Evolutionary conservation across 768 basidiomycete species (phyloP).

Genomic region (Lyophyllum shimeji): DNA sequence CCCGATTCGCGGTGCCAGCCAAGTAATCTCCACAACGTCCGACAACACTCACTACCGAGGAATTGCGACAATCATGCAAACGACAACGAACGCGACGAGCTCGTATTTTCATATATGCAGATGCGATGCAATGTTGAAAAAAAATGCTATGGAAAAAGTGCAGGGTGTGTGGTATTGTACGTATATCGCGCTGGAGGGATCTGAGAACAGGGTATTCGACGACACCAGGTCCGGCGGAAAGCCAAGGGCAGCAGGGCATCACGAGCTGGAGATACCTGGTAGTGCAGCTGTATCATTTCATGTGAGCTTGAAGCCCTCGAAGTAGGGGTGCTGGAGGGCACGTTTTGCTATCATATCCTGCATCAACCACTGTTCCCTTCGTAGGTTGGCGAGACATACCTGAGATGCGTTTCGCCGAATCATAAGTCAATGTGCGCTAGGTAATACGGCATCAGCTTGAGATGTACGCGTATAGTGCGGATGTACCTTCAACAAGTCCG

Average conservation of each 20-base stretch:
- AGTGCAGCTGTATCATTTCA: neutral
- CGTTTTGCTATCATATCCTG: conserved; percentile 56
- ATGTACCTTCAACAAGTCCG: conserved; percentile 73
- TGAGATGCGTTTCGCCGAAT: conserved; percentile 90
- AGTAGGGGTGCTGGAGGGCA: conserved; percentile 50
- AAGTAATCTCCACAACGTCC: too few species aligned
- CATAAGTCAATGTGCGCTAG: conserved; percentile 78
- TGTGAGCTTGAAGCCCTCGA: conserved; percentile 38
- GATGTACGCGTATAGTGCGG: neutral
- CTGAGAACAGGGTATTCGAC: too few species aligned
- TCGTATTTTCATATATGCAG: neutral
- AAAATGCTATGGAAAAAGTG: conserved; percentile 2
- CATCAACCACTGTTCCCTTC: conserved; percentile 32
- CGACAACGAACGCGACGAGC: neutral
- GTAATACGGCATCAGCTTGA: neutral
- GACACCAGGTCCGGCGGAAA: too few species aligned
- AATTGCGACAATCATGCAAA: neutral
- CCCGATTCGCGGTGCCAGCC: too few species aligned
- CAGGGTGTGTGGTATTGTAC: conserved; percentile 6
- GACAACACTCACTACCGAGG: too few species aligned
- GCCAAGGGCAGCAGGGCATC: conserved; percentile 12
- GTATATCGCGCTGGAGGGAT: conserved; percentile 10
- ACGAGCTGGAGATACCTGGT: too few species aligned
- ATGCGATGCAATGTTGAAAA: conserved; percentile 14
- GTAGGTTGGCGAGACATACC: conserved; percentile 49